These are phyloP conservation scores for Dictyostelium purpureum DNA, from an alignment of 78 protist genomes.

Conservation along the genomic window DNA sequence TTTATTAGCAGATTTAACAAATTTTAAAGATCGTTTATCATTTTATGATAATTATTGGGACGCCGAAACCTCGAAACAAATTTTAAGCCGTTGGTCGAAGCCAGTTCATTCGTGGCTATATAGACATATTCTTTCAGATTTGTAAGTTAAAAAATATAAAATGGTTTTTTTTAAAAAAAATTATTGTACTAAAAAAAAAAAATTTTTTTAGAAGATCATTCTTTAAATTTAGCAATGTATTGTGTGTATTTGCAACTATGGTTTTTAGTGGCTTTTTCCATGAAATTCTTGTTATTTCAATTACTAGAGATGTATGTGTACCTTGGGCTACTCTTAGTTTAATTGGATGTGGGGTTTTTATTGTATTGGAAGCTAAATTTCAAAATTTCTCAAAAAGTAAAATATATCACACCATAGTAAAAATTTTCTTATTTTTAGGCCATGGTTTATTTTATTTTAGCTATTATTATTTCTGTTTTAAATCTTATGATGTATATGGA, in stretches of 20 bases:
- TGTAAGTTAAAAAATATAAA: background rate
- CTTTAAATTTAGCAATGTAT: background rate
- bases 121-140: slow-evolving; percentile 31
- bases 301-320: slow-evolving; percentile 2
- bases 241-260: slow-evolving; percentile 36
- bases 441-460: slow-evolving; percentile 44
- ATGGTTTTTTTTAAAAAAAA: background rate
- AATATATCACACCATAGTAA: background rate
- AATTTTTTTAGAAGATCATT: slow-evolving; percentile 17
- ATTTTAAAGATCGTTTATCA: slow-evolving; percentile 36
- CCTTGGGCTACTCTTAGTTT: slow-evolving; percentile 59
- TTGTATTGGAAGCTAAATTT: background rate
- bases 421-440: background rate
- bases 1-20: slow-evolving; percentile 37
- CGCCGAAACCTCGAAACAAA: background rate
- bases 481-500: background rate
- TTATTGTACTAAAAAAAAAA: too few relatives aligned
- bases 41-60: slow-evolving; percentile 61
- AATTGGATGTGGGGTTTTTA: slow-evolving; percentile 4
- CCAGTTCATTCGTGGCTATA: slow-evolving; percentile 49
- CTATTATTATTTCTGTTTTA: slow-evolving; percentile 23
- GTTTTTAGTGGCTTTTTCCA: slow-evolving; percentile 33
- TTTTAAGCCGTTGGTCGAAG: slow-evolving; percentile 16
- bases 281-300: slow-evolving; percentile 6
- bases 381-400: background rate